A percentile compares a stretch with the other conserved stretches of the same genome.
phyloP scores from a whole-genome alignment of 495 filamentous ascomycete genomes.

The Letharia lupina region DNA sequence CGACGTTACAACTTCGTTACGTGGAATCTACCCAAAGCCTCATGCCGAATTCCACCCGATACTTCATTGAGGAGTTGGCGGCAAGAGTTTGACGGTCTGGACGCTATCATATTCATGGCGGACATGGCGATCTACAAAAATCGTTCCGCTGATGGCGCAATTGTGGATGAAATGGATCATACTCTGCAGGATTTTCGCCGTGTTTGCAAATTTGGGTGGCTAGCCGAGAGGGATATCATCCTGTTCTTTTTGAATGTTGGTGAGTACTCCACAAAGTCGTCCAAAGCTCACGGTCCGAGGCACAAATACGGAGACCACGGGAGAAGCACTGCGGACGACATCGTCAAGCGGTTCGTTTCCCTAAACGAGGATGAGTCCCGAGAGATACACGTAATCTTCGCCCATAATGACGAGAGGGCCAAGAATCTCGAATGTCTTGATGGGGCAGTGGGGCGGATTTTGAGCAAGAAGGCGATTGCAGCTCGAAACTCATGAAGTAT shows the following conservation, averaged over 20 bases:
- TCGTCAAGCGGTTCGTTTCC: background rate
- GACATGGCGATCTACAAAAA: background rate
- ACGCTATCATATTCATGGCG: background rate
- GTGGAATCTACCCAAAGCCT: background rate
- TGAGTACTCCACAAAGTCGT: background rate
- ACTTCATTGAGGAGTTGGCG: background rate
- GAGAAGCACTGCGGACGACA: too few relatives aligned
- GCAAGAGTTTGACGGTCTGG: background rate
- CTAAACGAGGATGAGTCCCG: background rate
- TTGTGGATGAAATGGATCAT: background rate
- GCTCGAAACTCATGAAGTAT: background rate
- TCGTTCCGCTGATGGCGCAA: background rate
- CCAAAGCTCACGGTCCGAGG: too few relatives aligned
- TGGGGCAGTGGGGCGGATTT: background rate
- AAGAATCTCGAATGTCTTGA: background rate
- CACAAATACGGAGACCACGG: too few relatives aligned
- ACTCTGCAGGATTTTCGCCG: background rate
- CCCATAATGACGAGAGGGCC: background rate
- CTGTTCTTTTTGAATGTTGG: background rate
- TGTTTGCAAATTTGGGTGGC: background rate
- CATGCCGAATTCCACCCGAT: too few relatives aligned
- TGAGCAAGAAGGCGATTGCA: background rate
- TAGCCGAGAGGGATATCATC: background rate
- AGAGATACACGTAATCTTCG: background rate
- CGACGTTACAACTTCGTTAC: background rate